A percentile compares a stretch with the other conserved stretches of the same genome.
Evolutionary conservation across 768 basidiomycete genomes (phyloP).

Genomic region (Rhodocollybia butyracea): DNA sequence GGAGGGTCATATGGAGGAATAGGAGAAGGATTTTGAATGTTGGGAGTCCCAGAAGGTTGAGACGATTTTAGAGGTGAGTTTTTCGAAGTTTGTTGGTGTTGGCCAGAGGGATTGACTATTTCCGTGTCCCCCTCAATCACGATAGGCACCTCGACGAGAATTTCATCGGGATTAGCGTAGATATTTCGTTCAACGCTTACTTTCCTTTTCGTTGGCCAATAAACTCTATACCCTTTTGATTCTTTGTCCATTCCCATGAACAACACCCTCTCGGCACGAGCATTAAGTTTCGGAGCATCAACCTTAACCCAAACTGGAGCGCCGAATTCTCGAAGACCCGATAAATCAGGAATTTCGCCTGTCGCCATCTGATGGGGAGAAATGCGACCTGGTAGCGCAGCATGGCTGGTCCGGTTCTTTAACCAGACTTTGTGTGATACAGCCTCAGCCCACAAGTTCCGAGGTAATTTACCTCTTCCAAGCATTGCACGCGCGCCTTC

Average conservation of each 20-base stretch:
- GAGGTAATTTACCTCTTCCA: constrained; percentile 8
- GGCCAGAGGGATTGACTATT: no score
- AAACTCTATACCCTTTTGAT: constrained; percentile 24
- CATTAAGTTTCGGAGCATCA: constrained; percentile 17
- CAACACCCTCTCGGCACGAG: constrained; percentile 8
- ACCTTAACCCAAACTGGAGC: constrained; percentile 23
- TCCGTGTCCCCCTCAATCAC: no score
- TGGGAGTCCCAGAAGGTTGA: no score
- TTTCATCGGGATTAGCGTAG: no score
- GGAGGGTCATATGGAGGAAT: no score
- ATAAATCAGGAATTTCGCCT: constrained; percentile 15
- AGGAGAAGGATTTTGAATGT: no score
- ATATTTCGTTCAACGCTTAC: no score
- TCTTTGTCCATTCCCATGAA: constrained; percentile 24
- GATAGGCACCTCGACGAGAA: no score
- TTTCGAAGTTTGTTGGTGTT: no score
- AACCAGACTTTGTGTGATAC: constrained; percentile 9
- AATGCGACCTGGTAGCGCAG: neutral
- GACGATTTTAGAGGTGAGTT: no score
- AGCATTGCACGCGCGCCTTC: constrained; percentile 25
- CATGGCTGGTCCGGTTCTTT: neutral
- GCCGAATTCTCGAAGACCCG: constrained; percentile 20
- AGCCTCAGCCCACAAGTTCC: constrained; percentile 19
- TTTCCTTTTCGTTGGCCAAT: no score
- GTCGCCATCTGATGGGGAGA: constrained; percentile 9